phyloP scores from a whole-genome alignment of 345 rosid genomes.

The Eucalyptus polybractea region DNA sequence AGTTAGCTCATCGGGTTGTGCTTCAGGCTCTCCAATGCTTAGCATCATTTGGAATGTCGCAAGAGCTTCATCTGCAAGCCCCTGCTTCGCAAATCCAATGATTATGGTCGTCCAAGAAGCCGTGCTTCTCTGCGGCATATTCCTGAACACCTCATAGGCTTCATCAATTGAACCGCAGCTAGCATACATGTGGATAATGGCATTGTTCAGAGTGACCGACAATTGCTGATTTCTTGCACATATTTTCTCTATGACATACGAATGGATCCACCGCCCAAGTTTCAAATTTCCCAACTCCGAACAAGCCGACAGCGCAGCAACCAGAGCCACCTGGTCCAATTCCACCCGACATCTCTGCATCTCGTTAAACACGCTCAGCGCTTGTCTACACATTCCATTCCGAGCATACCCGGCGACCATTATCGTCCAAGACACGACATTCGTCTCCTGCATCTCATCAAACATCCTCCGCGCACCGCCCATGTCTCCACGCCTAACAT shows the following conservation, averaged over 20 bases:
- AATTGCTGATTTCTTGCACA: slow-evolving; percentile 20
- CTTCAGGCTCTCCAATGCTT: slow-evolving; percentile 8
- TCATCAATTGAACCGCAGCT: slow-evolving; percentile 41
- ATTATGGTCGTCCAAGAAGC: slow-evolving; percentile 51
- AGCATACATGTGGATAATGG: slow-evolving; percentile 49
- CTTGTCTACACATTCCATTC: slow-evolving; percentile 34
- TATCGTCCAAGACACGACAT: slow-evolving; percentile 42
- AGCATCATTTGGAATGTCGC: slow-evolving; percentile 22
- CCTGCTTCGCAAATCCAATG: slow-evolving; percentile 50
- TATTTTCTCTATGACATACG: slow-evolving; percentile 21
- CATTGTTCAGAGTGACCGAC: slow-evolving; percentile 39
- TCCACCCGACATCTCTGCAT: slow-evolving; percentile 43
- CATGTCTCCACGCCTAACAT: slow-evolving; percentile 44
- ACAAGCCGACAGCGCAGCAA: slow-evolving; percentile 53
- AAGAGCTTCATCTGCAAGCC: slow-evolving; percentile 37
- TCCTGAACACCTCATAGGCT: slow-evolving; percentile 42
- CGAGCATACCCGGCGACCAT: slow-evolving; percentile 43
- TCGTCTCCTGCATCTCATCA: slow-evolving; percentile 41
- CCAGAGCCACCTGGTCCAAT: slow-evolving; percentile 37
- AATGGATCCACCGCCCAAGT: slow-evolving; percentile 53
- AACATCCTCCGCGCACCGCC: slow-evolving; percentile 31
- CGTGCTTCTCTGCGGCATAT: slow-evolving; percentile 33
- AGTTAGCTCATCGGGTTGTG: slow-evolving; percentile 36
- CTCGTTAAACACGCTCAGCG: slow-evolving; percentile 28
- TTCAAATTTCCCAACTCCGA: slow-evolving; percentile 48